Base-by-base conservation (phyloP, 169 alveolate species). In the Neospora caninum region DNA sequence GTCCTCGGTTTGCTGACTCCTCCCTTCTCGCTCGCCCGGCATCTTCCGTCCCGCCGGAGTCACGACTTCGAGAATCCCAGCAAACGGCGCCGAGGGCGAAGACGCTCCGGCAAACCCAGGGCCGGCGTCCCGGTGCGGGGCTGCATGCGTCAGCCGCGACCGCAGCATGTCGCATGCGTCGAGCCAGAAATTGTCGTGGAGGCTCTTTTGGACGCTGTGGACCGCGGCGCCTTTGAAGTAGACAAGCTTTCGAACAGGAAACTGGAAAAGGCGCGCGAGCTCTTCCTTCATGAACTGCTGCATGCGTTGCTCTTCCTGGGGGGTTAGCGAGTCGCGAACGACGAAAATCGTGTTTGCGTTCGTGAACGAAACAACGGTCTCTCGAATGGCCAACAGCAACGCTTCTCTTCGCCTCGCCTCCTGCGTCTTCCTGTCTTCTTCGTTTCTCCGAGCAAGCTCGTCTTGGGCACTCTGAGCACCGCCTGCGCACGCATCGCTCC, bases 221-320 rank as follows among this genome's bases (percentile, higher is more conserved):
- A 73, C 43, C 1, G 84, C 84, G 39, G 22, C 42, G 39, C 43
- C 43, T n/a, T 73, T 73, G 84, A 34, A 73, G 84, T 73, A 73
- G 42, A 73, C 84, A 10, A 73, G 45, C 43, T 73, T 73, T 22
- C 84, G 84, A 2, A 73, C 84, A 0, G 84, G 84, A 27, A 34
- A 36, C 84, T 73, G 84, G 45, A 73, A 36, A 27, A 73, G 31
- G 45, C 43, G 84, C 84, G 84, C 39, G 7, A 73, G 84, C 25
- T 73, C 84, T 13, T 31, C 84, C 84, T 36, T 31, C 43, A 73
- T 36, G 84, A 73, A 31, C 84, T 73, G 84, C 84, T 73, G 84
- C 84, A 73, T 73, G 84, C 84, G 84, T n/a, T 73, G 84, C 43
- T 73, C 84, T 73, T 73, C 84, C 43, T 31, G 45, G 25, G 84